phyloP scores from a whole-genome alignment of 352 stramenopile genomes.

The Globisporangium sylvaticum region DNA sequence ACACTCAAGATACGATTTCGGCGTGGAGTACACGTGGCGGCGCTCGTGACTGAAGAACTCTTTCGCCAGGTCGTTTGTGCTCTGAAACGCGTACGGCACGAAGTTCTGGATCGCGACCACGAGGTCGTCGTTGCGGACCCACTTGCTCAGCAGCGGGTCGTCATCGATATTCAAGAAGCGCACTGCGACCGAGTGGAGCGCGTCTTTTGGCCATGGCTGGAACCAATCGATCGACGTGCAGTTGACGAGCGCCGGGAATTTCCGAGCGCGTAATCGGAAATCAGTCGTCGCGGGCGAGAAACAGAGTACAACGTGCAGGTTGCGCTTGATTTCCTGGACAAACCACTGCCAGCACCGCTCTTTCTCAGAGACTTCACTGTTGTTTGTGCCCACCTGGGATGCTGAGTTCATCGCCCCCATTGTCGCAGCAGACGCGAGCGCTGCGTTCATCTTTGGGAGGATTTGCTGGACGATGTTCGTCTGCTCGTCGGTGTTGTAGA shows the following conservation, averaged over 20 bases:
- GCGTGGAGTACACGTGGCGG: slow-evolving; percentile 89
- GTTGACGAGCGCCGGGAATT: slow-evolving; percentile 94
- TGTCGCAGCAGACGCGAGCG: slow-evolving; percentile 21
- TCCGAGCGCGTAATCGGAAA: slow-evolving; percentile 86
- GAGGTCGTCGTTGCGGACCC: slow-evolving; percentile 38
- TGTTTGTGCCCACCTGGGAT: background rate
- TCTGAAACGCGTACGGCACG: slow-evolving; percentile 91
- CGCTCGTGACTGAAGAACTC: slow-evolving; percentile 81
- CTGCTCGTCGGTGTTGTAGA: slow-evolving; percentile 91
- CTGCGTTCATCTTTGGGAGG: slow-evolving; percentile 77
- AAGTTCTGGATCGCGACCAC: slow-evolving; percentile 86
- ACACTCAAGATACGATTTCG: slow-evolving; percentile 92
- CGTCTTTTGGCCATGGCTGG: slow-evolving; percentile 90
- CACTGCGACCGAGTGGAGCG: slow-evolving; percentile 86
- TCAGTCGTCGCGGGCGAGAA: slow-evolving; percentile 91
- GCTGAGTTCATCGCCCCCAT: background rate
- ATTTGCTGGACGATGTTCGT: slow-evolving; percentile 88
- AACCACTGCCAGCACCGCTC: slow-evolving; percentile 93
- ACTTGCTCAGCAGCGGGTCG: slow-evolving; percentile 15
- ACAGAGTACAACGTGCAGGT: slow-evolving; percentile 93
- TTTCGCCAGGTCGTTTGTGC: slow-evolving; percentile 83
- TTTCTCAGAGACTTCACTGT: slow-evolving; percentile 76
- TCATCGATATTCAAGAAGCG: slow-evolving; percentile 64
- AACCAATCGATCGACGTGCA: slow-evolving; percentile 94
- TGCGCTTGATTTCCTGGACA: slow-evolving; percentile 85